Evolutionary conservation across 306 rosid genomes (phyloP).

Genomic region (Carpinus fangiana): DNA sequence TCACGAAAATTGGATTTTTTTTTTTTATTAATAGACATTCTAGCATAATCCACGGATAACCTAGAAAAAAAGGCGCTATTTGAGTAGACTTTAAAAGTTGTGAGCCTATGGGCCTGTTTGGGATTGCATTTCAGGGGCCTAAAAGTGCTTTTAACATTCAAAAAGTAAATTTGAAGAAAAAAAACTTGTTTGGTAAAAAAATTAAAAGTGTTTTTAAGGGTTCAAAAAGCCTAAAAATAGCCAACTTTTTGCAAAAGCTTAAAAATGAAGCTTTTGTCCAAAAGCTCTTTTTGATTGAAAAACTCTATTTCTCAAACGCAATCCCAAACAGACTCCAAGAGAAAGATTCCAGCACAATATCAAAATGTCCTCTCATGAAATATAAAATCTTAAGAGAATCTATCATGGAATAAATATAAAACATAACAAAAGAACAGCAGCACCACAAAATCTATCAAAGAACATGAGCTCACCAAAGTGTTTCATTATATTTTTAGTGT

Average conservation of each 20-base stretch:
- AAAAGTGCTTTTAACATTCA: too few relatives aligned
- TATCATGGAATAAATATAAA: not conserved
- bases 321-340: not conserved
- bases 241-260: too few relatives aligned
- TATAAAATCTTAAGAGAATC: not conserved
- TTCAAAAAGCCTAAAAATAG: too few relatives aligned
- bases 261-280: too few relatives aligned
- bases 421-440: not conserved
- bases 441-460: not conserved
- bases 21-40: slow-evolving; percentile 16
- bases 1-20: slow-evolving; percentile 24
- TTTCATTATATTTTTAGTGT: slow-evolving; percentile 1
- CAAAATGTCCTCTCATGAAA: not conserved
- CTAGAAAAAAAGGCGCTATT: not conserved
- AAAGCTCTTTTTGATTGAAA: too few relatives aligned
- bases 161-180: too few relatives aligned
- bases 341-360: not conserved
- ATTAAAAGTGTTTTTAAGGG: too few relatives aligned
- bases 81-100: not conserved
- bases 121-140: too few relatives aligned
- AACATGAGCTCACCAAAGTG: slow-evolving; percentile 1
- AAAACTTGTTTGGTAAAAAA: too few relatives aligned
- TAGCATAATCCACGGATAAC: slow-evolving; percentile 15
- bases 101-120: not conserved
- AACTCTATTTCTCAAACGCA: too few relatives aligned